Evolutionary conservation across 495 filamentous ascomycete species (phyloP).

Genomic region (Aspergillus diversus): DNA sequence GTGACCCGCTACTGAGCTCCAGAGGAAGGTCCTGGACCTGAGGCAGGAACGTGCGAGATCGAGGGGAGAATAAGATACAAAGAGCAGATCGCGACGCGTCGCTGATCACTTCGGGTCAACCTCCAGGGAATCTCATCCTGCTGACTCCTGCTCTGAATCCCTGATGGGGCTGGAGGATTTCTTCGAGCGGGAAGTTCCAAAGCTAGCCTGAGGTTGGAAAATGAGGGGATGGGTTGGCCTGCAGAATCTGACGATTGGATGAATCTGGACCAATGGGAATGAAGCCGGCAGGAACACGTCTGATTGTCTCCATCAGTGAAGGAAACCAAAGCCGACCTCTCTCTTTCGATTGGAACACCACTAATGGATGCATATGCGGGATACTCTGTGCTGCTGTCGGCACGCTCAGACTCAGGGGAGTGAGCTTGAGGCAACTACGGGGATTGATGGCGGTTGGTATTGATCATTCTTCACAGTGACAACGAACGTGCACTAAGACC

Average conservation of each 20-base stretch:
- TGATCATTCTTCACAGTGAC: background rate
- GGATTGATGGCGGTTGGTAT: background rate
- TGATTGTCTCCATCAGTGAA: background rate
- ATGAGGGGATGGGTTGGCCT: conserved; percentile 8
- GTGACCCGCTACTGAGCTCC: background rate
- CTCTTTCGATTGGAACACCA: background rate
- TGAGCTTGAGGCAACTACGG: conserved; percentile 5
- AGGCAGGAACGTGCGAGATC: background rate
- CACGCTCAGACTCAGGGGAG: background rate
- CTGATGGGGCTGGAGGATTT: conserved; percentile 7
- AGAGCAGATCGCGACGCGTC: background rate
- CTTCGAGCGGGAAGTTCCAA: background rate
- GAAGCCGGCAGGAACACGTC: background rate
- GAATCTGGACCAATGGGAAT: conserved; percentile 15
- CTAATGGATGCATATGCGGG: background rate
- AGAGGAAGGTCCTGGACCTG: background rate
- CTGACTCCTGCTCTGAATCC: background rate
- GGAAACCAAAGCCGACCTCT: background rate
- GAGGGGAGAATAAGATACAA: background rate
- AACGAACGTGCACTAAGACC: conserved; percentile 13
- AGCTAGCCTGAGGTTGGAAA: background rate
- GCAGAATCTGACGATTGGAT: conserved; percentile 14
- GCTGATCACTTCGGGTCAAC: conserved; percentile 5
- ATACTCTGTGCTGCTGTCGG: background rate
- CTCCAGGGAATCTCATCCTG: conserved; percentile 14